Evolutionary conservation across 371 early-diverging fungal species (phyloP).

Genomic region (Rhizomucor miehei): DNA sequence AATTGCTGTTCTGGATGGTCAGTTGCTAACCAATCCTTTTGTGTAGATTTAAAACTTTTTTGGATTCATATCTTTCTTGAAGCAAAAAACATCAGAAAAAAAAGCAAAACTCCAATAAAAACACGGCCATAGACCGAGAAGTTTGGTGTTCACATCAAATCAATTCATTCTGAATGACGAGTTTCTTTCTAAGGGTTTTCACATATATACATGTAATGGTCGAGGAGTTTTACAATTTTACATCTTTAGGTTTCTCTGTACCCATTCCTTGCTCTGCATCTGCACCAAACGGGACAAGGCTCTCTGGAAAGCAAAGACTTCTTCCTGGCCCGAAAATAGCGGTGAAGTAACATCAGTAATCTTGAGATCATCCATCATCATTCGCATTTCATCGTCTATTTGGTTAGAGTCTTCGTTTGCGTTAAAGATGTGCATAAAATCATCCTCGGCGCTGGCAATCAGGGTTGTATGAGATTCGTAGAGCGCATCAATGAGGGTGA

Average conservation of each 20-base stretch:
- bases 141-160: too few relatives aligned
- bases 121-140: too few relatives aligned
- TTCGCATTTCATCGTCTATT: conserved; percentile 34
- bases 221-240: too few relatives aligned
- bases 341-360: conserved; percentile 55
- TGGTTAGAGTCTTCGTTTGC: conserved; percentile 44
- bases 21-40: too few relatives aligned
- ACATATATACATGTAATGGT: too few relatives aligned
- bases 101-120: background rate
- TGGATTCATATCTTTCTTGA: too few relatives aligned
- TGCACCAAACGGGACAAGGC: conserved; percentile 87
- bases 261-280: conserved; percentile 78
- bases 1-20: too few relatives aligned
- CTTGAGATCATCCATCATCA: conserved; percentile 39
- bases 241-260: conserved; percentile 19
- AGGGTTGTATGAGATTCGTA: conserved; percentile 75
- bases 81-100: background rate
- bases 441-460: conserved; percentile 70
- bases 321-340: conserved; percentile 87
- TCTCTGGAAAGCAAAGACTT: conserved; percentile 94
- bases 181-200: too few relatives aligned
- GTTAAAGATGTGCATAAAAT: conserved; percentile 67
- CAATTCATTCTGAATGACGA: too few relatives aligned
- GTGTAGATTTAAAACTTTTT: too few relatives aligned
- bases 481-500: conserved; percentile 90